These are phyloP conservation scores for Erysimum cheiri DNA, from an alignment of 441 rosid species.

Conservation along the genomic window DNA sequence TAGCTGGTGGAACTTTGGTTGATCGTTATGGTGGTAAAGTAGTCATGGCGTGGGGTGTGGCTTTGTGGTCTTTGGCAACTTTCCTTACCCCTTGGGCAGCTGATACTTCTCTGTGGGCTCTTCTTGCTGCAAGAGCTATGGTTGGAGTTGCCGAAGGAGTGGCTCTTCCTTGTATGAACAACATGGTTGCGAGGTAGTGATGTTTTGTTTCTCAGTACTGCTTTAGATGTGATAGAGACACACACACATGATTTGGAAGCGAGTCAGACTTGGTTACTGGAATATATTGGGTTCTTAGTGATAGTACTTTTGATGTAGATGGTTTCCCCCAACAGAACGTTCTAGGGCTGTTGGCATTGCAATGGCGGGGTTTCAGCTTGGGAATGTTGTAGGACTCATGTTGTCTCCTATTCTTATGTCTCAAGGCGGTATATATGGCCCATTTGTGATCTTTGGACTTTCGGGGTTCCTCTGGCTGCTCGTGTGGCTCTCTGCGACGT, in stretches of 20 bases:
- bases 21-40: slow-evolving; percentile 92
- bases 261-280: slow-evolving; percentile 19
- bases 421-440: slow-evolving; percentile 85
- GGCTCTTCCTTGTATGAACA: slow-evolving; percentile 98
- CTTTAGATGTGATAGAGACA: slow-evolving; percentile 29
- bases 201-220: slow-evolving; percentile 23
- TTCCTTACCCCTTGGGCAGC: slow-evolving; percentile 98
- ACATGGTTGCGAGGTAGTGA: slow-evolving; percentile 86
- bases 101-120: slow-evolving; percentile 71
- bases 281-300: slow-evolving; percentile 34
- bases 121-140: slow-evolving; percentile 74
- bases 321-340: slow-evolving; percentile 95
- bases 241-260: slow-evolving; percentile 14
- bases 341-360: slow-evolving; percentile 94
- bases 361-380: slow-evolving; percentile 95
- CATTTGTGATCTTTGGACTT: slow-evolving; percentile 87
- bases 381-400: slow-evolving; percentile 86
- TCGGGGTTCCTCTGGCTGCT: slow-evolving; percentile 96
- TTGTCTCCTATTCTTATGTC: slow-evolving; percentile 94
- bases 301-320: slow-evolving; percentile 63
- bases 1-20: slow-evolving; percentile 92
- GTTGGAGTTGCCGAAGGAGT: slow-evolving; percentile 95
- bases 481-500: slow-evolving; percentile 87
- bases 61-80: slow-evolving; percentile 91
- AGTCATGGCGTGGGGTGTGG: slow-evolving; percentile 93